Percentiles rank a stretch among this genome's conserved stretches.
phyloP scores from a whole-genome alignment of 1,139 yeast genomes.

The Debaryomycetaceae sp. region DNA sequence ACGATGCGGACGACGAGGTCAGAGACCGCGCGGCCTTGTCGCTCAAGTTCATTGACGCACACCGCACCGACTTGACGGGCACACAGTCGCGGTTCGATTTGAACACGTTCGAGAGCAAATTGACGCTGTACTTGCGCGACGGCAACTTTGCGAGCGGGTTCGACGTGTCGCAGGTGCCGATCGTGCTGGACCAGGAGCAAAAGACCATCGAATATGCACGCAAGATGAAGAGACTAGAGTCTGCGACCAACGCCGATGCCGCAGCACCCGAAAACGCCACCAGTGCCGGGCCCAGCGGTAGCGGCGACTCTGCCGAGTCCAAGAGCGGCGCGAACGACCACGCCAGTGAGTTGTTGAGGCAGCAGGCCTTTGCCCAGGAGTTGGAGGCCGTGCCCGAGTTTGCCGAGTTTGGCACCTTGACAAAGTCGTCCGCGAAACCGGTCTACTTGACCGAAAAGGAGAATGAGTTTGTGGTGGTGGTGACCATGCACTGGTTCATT shows the following conservation, averaged over 20 bases:
- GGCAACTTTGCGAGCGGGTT: conserved; percentile 55
- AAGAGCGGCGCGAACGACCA: conserved; percentile 8
- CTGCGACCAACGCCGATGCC: conserved; percentile 13
- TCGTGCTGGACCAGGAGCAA: conserved; percentile 52
- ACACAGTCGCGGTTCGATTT: conserved; percentile 66
- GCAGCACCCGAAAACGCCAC: conserved; percentile 6
- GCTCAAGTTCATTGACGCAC: conserved; percentile 49
- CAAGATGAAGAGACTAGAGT: conserved; percentile 44
- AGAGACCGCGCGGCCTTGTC: conserved; percentile 95
- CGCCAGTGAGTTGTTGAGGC: conserved; percentile 36
- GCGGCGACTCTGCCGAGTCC: background rate
- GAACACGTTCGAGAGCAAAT: conserved; percentile 64
- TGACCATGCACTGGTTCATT: conserved; percentile 68
- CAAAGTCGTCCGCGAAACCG: conserved; percentile 55
- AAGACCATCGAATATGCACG: conserved; percentile 47
- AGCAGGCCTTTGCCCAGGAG: conserved; percentile 58
- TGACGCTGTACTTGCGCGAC: conserved; percentile 60
- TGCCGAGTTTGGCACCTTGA: conserved; percentile 57
- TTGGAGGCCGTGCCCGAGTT: conserved; percentile 61
- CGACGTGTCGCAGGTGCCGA: conserved; percentile 57
- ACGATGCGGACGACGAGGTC: conserved; percentile 91
- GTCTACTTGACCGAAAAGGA: conserved; percentile 80
- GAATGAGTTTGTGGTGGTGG: conserved; percentile 85
- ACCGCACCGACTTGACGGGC: conserved; percentile 46
- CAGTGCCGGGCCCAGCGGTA: conserved; percentile 7